Evolutionary conservation across 805 yeast genomes (phyloP).

Genomic region (Zygotorulaspora chibaensis): DNA sequence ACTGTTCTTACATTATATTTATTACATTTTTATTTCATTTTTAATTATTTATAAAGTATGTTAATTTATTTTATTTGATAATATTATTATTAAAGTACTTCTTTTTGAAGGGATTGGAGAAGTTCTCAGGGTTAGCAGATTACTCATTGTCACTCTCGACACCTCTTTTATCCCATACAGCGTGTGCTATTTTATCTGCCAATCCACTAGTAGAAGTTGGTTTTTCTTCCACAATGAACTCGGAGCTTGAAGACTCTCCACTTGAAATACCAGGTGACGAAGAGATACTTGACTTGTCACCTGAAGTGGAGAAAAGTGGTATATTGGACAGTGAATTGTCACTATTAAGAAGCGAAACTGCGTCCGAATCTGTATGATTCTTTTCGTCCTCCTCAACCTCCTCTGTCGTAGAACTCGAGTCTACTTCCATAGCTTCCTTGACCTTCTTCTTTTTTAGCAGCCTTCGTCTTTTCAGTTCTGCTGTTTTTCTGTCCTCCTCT

Average conservation of each 20-base stretch:
- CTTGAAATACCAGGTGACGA: slow-evolving; percentile 23
- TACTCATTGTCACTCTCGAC: not conserved
- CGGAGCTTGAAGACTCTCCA: slow-evolving; percentile 26
- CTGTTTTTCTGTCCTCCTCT: slow-evolving; percentile 36
- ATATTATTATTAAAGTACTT: not conserved
- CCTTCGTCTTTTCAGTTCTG: slow-evolving; percentile 38
- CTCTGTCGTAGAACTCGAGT: slow-evolving; percentile 6
- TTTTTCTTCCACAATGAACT: slow-evolving; percentile 16
- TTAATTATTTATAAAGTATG: not conserved
- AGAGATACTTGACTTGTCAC: slow-evolving; percentile 25
- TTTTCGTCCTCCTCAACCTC: slow-evolving; percentile 4
- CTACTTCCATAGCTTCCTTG: slow-evolving; percentile 15
- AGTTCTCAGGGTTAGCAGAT: not conserved
- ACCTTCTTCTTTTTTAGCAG: slow-evolving; percentile 27
- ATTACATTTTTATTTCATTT: not conserved
- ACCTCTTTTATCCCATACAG: slow-evolving; percentile 26
- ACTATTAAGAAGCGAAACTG: slow-evolving; percentile 37
- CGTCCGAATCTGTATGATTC: slow-evolving; percentile 47
- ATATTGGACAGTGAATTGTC: slow-evolving; percentile 38
- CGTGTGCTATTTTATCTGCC: slow-evolving; percentile 26
- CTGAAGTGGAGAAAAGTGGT: slow-evolving; percentile 39
- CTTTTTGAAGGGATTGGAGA: no score
- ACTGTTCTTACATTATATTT: not conserved
- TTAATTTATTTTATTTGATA: not conserved
- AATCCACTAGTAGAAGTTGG: slow-evolving; percentile 10